phyloP scores from a whole-genome alignment of 257 asterid species.

The Plantago elongata region DNA sequence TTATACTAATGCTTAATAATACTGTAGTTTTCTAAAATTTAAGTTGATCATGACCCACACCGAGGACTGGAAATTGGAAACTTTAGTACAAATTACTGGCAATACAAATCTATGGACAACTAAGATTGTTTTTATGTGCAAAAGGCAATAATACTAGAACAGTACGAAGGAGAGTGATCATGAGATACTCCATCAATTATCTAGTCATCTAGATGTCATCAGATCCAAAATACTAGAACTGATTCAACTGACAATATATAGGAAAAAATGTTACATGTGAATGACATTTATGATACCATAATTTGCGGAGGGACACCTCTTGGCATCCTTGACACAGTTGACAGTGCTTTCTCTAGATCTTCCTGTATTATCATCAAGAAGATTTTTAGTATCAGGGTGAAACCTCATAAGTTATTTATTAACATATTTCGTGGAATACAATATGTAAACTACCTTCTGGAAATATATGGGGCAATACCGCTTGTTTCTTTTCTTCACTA shows the following conservation, averaged over 20 bases:
- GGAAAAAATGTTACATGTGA: constrained; percentile 2
- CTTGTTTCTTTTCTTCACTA: constrained; percentile 65
- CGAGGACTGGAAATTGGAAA: too few relatives aligned
- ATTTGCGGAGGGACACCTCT: constrained; percentile 63
- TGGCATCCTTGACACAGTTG: constrained; percentile 47
- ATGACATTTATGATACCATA: constrained; percentile 47
- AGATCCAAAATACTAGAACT: constrained; percentile 17
- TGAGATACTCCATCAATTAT: too few relatives aligned
- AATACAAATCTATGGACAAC: too few relatives aligned
- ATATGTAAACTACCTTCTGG: constrained; percentile 53
- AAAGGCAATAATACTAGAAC: too few relatives aligned
- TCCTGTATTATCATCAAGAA: constrained; percentile 45
- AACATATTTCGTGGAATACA: constrained; percentile 3
- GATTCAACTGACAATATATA: constrained; percentile 14
- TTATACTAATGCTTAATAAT: too few relatives aligned
- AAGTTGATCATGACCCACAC: too few relatives aligned
- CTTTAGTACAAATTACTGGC: too few relatives aligned
- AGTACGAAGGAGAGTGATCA: too few relatives aligned
- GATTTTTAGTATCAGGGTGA: constrained; percentile 15
- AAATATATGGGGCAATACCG: constrained; percentile 85
- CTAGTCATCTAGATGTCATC: constrained; percentile 8
- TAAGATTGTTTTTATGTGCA: too few relatives aligned
- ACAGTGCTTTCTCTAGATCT: constrained; percentile 79
- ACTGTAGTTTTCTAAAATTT: too few relatives aligned
- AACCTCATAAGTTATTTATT: background rate